phyloP scores from a whole-genome alignment of 2,329 filamentous ascomycete species.

The Xylariaceae sp. region DNA sequence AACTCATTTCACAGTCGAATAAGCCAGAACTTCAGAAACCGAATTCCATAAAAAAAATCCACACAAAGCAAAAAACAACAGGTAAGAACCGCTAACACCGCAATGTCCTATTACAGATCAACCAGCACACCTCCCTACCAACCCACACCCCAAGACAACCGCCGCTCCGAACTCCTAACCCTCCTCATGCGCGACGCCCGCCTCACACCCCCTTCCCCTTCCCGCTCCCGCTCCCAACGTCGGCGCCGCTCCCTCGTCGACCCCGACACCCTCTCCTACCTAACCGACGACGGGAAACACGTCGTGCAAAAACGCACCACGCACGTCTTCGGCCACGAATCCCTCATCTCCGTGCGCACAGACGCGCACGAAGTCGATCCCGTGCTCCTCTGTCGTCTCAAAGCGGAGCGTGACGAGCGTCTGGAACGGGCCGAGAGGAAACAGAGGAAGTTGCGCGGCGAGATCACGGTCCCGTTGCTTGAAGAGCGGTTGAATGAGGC shows the following conservation, averaged over 20 bases:
- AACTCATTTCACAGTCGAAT: too few relatives aligned
- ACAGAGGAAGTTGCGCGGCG: neutral
- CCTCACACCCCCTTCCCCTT: too few relatives aligned
- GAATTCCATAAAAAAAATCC: too few relatives aligned
- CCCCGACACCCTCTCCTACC: neutral
- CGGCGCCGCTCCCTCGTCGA: neutral
- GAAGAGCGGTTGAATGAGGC: neutral
- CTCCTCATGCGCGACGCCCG: too few relatives aligned
- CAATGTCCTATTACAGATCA: too few relatives aligned
- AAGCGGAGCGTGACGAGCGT: neutral
- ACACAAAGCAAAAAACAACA: too few relatives aligned
- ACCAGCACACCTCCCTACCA: too few relatives aligned
- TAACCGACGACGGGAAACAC: conserved; percentile 7
- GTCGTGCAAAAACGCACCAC: conserved; percentile 7
- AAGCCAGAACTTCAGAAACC: too few relatives aligned
- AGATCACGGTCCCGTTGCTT: neutral
- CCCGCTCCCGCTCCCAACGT: too few relatives aligned
- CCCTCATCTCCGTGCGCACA: conserved; percentile 16
- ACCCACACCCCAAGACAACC: too few relatives aligned
- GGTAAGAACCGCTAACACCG: too few relatives aligned
- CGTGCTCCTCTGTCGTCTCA: neutral
- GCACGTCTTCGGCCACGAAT: conserved; percentile 19
- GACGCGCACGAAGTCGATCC: conserved; percentile 9
- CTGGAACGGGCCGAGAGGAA: neutral
- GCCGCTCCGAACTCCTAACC: too few relatives aligned